phyloP scores from a whole-genome alignment of 2,329 filamentous ascomycete genomes.

The Cyclaneusma minus region DNA sequence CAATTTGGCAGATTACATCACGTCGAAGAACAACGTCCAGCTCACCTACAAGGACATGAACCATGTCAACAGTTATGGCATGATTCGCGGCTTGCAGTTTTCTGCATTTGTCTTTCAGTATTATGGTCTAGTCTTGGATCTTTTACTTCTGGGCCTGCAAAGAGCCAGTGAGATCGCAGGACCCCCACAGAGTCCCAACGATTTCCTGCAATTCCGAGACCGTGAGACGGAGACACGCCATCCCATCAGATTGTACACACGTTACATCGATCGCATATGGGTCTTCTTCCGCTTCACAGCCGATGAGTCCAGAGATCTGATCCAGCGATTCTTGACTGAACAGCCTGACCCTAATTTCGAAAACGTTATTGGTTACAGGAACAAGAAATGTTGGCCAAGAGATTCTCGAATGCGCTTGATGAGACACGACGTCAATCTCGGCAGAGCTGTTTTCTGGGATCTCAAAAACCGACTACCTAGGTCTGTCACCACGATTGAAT shows the following conservation, averaged over 20 bases:
- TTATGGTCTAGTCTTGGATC: conserved; percentile 89
- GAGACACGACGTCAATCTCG: conserved; percentile 96
- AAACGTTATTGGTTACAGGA: conserved; percentile 97
- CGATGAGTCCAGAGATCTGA: conserved; percentile 88
- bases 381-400: conserved; percentile 98
- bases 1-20: conserved; percentile 97
- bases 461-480: conserved; percentile 90
- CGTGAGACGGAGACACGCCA: conserved; percentile 83
- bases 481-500: conserved; percentile 93
- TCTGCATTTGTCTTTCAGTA: conserved; percentile 98
- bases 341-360: conserved; percentile 98
- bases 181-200: conserved; percentile 83
- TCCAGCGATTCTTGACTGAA: conserved; percentile 94
- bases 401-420: conserved; percentile 97
- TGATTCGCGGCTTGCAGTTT: conserved; percentile 96
- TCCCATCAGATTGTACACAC: conserved; percentile 91
- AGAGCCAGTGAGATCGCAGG: conserved; percentile 97
- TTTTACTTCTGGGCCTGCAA: conserved; percentile 81
- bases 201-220: conserved; percentile 94
- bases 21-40: conserved; percentile 97
- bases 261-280: conserved; percentile 98
- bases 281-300: conserved; percentile 89
- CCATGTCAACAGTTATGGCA: conserved; percentile 94
- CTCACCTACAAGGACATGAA: conserved; percentile 99
- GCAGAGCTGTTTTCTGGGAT: conserved; percentile 97